A percentile compares a stretch with the other conserved stretches of the same genome.
phyloP scores from a whole-genome alignment of 2,329 filamentous ascomycete genomes.

The Colletotrichum sp. region DNA sequence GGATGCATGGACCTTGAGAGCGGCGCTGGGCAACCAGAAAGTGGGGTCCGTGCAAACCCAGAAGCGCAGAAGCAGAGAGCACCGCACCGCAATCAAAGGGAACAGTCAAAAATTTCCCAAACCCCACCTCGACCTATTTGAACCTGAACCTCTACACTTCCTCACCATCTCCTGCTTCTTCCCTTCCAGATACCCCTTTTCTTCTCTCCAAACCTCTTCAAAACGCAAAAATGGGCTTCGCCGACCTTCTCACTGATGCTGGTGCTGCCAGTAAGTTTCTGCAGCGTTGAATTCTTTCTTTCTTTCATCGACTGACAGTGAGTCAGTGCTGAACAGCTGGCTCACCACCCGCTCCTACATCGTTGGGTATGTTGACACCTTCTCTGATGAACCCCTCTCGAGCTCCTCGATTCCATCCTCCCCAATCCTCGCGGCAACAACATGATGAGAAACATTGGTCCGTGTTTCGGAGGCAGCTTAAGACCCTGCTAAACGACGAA shows the following conservation, averaged over 20 bases:
- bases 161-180: conserved; percentile 28
- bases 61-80: conserved; percentile 9
- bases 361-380: conserved; percentile 69
- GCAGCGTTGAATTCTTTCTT: conserved; percentile 24
- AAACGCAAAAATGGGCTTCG: conserved; percentile 68
- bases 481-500: conserved; percentile 89
- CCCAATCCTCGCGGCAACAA: conserved; percentile 25
- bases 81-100: conserved; percentile 23
- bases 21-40: conserved; percentile 11
- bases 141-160: conserved; percentile 22
- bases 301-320: conserved; percentile 30
- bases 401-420: not conserved
- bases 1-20: not conserved
- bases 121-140: conserved; percentile 40
- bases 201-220: conserved; percentile 24
- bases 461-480: conserved; percentile 93
- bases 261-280: conserved; percentile 54
- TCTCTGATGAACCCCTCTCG: not conserved
- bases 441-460: conserved; percentile 91
- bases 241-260: conserved; percentile 70
- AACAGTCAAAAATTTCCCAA: conserved; percentile 42
- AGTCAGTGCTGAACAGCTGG: conserved; percentile 73
- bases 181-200: conserved; percentile 31
- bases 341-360: conserved; percentile 81
- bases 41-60: conserved; percentile 19